Evolutionary conservation across 192 early-diverging fungal species (phyloP).

Genomic region (Coemansia sp.): DNA sequence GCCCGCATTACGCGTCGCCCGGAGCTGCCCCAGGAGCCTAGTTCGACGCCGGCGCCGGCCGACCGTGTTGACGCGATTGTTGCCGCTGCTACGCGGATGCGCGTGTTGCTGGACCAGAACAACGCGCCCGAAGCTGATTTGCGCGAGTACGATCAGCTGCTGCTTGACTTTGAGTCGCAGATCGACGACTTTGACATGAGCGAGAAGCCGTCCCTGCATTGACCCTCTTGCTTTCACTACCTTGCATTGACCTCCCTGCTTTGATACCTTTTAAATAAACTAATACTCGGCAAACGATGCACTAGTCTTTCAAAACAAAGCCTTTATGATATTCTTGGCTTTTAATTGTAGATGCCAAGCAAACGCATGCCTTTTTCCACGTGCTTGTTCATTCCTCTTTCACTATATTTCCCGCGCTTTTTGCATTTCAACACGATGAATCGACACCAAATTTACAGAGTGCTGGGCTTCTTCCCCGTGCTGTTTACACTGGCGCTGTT

Average conservation of each 20-base stretch:
- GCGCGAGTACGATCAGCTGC: slow-evolving; percentile 36
- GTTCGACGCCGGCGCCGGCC: background rate
- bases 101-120: slow-evolving; percentile 33
- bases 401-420: too few relatives aligned
- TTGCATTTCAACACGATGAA: slow-evolving; percentile 9
- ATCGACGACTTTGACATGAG: slow-evolving; percentile 25
- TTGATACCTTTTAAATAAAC: too few relatives aligned
- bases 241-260: too few relatives aligned
- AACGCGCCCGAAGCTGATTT: slow-evolving; percentile 22
- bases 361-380: too few relatives aligned
- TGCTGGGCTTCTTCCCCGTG: slow-evolving; percentile 46
- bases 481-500: slow-evolving; percentile 40
- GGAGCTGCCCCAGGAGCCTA: slow-evolving; percentile 5
- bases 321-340: too few relatives aligned
- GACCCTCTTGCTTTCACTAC: background rate
- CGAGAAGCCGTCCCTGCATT: slow-evolving; percentile 11
- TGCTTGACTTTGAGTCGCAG: slow-evolving; percentile 25
- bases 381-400: too few relatives aligned
- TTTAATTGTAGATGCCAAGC: too few relatives aligned
- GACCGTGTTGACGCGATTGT: slow-evolving; percentile 35
- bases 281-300: too few relatives aligned
- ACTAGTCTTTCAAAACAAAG: too few relatives aligned
- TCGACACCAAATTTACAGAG: slow-evolving; percentile 35
- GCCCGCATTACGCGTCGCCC: slow-evolving; percentile 9
- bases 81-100: slow-evolving; percentile 26